Evolutionary conservation across 495 filamentous ascomycete species (phyloP), one percentile per base, ranked within the genome.

Genomic region (Margaritispora aquatica): DNA sequence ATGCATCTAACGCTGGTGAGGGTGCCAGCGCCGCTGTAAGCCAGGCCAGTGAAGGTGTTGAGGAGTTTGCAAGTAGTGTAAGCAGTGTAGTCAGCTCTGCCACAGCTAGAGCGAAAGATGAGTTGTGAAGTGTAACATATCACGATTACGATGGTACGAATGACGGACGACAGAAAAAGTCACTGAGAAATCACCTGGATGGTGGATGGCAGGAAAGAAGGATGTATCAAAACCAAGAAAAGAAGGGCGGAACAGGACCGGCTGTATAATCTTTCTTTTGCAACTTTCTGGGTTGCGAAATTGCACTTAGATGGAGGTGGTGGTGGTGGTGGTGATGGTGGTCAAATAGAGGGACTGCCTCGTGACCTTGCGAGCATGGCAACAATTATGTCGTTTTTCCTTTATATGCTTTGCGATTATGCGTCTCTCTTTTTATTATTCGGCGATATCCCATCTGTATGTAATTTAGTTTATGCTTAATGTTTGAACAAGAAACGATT

Each of bases 41-140:
- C 11, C 57, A 62, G 34, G 66, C 66, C 19, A 68, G 66, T 29
- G 66, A 63, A 24, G 66, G 63, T 10, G 49, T 68, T 3, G 66
- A 68, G 56, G 66, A 68, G 8, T 68, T 68, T 41, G 66, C 66
- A 19, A 68, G 66, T 26, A 61, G 57, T 50, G 58, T 65, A 1
- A 63, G 66, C 51, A 61, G 57, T 46, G 63, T 50, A 20, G 55
- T 68, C 2, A 29, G 27, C 19, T 38, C 62, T 20, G 62, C 65
- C 10, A 58, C 62, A n/a, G 38, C 38, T 2, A 44, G 17, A n/a
- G 38, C 38, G 19, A 44, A 44, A n/a, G 38, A 44, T 44, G 38
- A 44, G 38, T 44, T 44, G 38, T 44, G 38, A 44, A 17, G 3
- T 44, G 38, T 44, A 44, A 44, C 38, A 44, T 34, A 34, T 44